Conservation (phyloP, 2,329 filamentous ascomycete genomes). For the Beauveria bassiana region DNA sequence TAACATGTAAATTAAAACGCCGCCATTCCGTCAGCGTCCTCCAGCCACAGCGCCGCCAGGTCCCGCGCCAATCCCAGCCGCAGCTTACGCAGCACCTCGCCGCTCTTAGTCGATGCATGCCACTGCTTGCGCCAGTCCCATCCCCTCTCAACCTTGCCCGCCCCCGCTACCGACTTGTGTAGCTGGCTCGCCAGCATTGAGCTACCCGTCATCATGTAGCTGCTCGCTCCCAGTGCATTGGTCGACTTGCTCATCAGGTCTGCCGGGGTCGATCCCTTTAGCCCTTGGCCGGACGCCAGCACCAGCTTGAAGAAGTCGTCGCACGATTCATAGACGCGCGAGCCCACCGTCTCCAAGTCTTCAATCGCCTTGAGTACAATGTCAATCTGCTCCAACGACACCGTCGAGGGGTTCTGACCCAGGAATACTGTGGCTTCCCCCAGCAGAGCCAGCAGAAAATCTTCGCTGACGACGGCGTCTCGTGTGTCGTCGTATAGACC, state of each 20-base stretch:
- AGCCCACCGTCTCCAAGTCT: slow-evolving; percentile 68
- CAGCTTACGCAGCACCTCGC: slow-evolving; percentile 65
- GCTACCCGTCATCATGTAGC: slow-evolving; percentile 65
- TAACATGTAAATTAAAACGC: slow-evolving; percentile 24
- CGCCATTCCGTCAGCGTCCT: slow-evolving; percentile 52
- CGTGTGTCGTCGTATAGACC: slow-evolving; percentile 77
- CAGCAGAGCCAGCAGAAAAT: slow-evolving; percentile 74
- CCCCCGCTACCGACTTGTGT: slow-evolving; percentile 51
- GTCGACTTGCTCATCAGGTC: slow-evolving; percentile 57
- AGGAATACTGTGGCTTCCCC: slow-evolving; percentile 78
- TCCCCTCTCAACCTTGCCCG: slow-evolving; percentile 47
- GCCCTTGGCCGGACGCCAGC: slow-evolving; percentile 59
- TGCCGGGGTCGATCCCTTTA: slow-evolving; percentile 54
- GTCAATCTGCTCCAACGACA: slow-evolving; percentile 67
- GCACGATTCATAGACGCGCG: slow-evolving; percentile 64
- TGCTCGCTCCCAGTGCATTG: slow-evolving; percentile 46
- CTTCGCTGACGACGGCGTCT: slow-evolving; percentile 79
- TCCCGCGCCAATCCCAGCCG: slow-evolving; percentile 69
- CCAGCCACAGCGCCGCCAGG: slow-evolving; percentile 60
- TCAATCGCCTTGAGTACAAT: slow-evolving; percentile 69
- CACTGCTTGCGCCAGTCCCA: slow-evolving; percentile 79
- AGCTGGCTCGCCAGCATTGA: slow-evolving; percentile 60
- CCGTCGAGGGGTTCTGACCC: slow-evolving; percentile 43
- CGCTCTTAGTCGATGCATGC: slow-evolving; percentile 55
- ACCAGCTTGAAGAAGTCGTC: slow-evolving; percentile 74